Evolutionary conservation across 2,329 filamentous ascomycete genomes (phyloP), one percentile per base, ranked within the genome.

Genomic region (Aspergillus amoenus): DNA sequence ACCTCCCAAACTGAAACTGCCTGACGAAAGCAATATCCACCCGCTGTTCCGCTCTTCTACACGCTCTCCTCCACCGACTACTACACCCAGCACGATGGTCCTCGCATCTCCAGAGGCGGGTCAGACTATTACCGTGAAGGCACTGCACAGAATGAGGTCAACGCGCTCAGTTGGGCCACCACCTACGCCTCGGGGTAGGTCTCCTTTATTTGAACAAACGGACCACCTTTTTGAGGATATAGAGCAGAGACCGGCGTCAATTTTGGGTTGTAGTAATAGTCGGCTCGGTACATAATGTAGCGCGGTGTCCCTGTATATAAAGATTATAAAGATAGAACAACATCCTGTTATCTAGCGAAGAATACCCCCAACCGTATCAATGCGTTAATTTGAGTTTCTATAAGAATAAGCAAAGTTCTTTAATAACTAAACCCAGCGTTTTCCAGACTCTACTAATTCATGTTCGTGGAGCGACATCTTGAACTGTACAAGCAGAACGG

Each of bases 41-140:
- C 83, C 83, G 12, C 73, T 85, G 3, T 85, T 86, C 69, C 77
- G 83, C 42, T 77, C 77, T 3, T 79, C 79, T 60, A 82, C 79
- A 58, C 81, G 81, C 9, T 75, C 75, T 1, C 82, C 83, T 17
- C 79, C 82, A 3, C 79, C 82, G 11, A 75, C 78, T 1, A 69
- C 78, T 2, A 81, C 79, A 0, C 78, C 79, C 0, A 81, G 80
- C 0, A 86, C 83, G 0, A 79, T 79, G 55, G 80, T 86, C 45
- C 76, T 78, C 17, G 84, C 82, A 11, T 82, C 81, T 2, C 82
- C 82, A 2, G 75, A 79, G 32, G 80, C 81, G 3, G 82, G 79
- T 6, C 81, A 84, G 60, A 74, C 80, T 4, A 80, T 85, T 55
- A 73, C 74, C 4, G 65, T 69, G 4, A 65, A 68, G 32, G 72